phyloP scores from a whole-genome alignment of 2,329 filamentous ascomycete genomes.

The Phyllosticta citribraziliensis region DNA sequence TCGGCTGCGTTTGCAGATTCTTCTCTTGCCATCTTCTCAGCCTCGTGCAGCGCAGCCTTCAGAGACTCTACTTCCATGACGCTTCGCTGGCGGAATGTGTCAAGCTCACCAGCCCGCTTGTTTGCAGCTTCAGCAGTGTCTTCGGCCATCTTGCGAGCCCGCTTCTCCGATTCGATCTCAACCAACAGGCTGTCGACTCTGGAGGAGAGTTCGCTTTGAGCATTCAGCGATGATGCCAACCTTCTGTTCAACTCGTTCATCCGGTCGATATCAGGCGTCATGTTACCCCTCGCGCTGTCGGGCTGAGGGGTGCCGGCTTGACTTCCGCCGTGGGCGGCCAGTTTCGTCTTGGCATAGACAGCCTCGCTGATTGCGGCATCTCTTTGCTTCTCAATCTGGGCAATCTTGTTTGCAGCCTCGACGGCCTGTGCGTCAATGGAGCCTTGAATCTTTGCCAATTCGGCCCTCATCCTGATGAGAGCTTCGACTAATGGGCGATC shows the following conservation, averaged over 20 bases:
- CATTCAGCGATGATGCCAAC: slow-evolving; percentile 68
- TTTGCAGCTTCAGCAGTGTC: slow-evolving; percentile 77
- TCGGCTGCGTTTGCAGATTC: slow-evolving; percentile 70
- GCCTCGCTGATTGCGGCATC: slow-evolving; percentile 93
- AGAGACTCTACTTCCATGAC: slow-evolving; percentile 77
- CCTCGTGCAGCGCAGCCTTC: slow-evolving; percentile 72
- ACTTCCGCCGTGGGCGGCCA: slow-evolving; percentile 71
- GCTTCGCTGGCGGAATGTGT: slow-evolving; percentile 72
- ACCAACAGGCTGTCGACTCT: slow-evolving; percentile 58
- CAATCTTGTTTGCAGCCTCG: slow-evolving; percentile 77
- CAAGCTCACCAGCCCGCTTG: slow-evolving; percentile 72
- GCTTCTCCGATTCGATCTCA: slow-evolving; percentile 73
- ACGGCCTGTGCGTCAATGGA: slow-evolving; percentile 84
- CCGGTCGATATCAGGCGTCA: slow-evolving; percentile 54
- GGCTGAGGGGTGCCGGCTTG: slow-evolving; percentile 47
- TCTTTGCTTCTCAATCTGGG: slow-evolving; percentile 87
- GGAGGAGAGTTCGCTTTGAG: slow-evolving; percentile 72
- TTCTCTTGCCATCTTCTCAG: slow-evolving; percentile 69
- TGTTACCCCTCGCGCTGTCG: slow-evolving; percentile 47
- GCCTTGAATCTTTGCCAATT: slow-evolving; percentile 79
- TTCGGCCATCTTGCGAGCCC: slow-evolving; percentile 73
- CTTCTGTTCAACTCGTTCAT: slow-evolving; percentile 69
- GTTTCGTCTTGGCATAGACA: slow-evolving; percentile 85
- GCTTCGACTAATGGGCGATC: slow-evolving; percentile 89
- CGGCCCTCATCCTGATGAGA: slow-evolving; percentile 78